These are phyloP conservation scores for Moesziomyces sp. DNA, from an alignment of 1,284 basidiomycete genomes.

Conservation along the genomic window DNA sequence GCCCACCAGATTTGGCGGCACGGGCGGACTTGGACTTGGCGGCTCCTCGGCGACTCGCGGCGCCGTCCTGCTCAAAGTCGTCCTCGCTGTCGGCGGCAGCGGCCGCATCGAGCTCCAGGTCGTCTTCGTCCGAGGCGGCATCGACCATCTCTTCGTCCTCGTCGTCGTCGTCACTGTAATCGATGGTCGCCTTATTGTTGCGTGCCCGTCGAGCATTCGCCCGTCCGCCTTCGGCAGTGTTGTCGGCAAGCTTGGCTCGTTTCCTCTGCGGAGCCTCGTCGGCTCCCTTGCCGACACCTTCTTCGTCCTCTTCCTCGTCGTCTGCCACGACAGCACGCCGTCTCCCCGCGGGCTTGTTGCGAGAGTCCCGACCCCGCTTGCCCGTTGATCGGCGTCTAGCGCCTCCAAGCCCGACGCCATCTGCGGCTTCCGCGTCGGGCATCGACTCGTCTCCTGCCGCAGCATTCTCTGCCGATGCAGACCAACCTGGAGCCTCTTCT, in stretches of 20 bases:
- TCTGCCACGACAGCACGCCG: constrained; percentile 15
- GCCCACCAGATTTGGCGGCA: too few relatives aligned
- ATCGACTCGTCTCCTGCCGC: constrained; percentile 7
- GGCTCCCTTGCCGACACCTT: not conserved
- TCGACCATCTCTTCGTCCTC: constrained; percentile 34
- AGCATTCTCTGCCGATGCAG: not conserved
- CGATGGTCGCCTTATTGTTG: constrained; percentile 3
- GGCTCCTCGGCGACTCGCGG: constrained; percentile 3
- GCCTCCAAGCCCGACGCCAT: not conserved
- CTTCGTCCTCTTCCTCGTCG: constrained; percentile 25
- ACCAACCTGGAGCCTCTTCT: not conserved
- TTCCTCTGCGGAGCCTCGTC: constrained; percentile 21
- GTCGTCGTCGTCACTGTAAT: constrained; percentile 26
- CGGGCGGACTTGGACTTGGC: not conserved
- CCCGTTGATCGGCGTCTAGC: not conserved
- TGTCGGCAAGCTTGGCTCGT: constrained; percentile 16
- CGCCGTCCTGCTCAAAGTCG: constrained; percentile 12
- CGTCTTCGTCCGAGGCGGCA: constrained; percentile 30
- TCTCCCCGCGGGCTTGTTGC: constrained; percentile 12
- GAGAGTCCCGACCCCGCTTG: constrained; percentile 13
- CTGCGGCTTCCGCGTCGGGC: constrained; percentile 2
- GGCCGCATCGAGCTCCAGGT: constrained; percentile 13
- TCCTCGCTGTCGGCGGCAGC: constrained; percentile 18
- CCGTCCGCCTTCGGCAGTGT: not conserved
- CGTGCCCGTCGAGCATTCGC: constrained; percentile 3